Evolutionary conservation across 2,329 filamentous ascomycete genomes (phyloP), one percentile per base, ranked within the genome.

Genomic region (Colletotrichum sublineola): DNA sequence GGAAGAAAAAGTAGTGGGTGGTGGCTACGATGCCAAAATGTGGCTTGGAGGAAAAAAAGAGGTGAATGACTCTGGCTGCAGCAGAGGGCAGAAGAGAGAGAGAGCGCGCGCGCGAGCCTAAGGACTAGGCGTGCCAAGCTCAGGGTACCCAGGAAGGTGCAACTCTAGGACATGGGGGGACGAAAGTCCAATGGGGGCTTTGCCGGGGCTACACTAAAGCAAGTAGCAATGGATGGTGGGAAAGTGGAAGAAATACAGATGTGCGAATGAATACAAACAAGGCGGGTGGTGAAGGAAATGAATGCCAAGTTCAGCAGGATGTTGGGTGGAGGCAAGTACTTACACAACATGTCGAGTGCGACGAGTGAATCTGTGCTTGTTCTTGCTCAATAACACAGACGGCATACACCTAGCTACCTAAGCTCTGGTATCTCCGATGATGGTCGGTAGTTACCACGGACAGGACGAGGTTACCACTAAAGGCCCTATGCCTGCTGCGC

Each of bases 281-380:
- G 40, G 61, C n/a, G n/a, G 55, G 36, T 14, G 20, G 24, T 29
- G 63, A n/a, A 57, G 61, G 46, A 52, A 29, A 40, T 42, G n/a
- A 31, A 40, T 14, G 33, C 36, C 15, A 42, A 63, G 46, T 4
- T 46, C 15, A 46, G n/a, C 6, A 8, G 12, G n/a, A 40, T 24
- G 36, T 31, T 36, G 31, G 29, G 42, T 12, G 44, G 46, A 9
- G 7, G 46, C 20, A 24, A 31, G 55, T 69, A 75, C 73, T 75
- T 68, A 75, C 73, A 74, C 48, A 75, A 68, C 73, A 75, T 75
- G 31, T 40, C 62, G 64, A 40, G 31, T 24, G 14, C 53, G 44
- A 31, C 18, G 33, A 58, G 42, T 63, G 53, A 46, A 20, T 40
- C 15, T 11, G 29, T 36, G 29, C 61, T 40, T 36, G 44, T 6